Evolutionary conservation across 768 basidiomycete genomes (phyloP).

Genomic region (Termitomyces sp.): DNA sequence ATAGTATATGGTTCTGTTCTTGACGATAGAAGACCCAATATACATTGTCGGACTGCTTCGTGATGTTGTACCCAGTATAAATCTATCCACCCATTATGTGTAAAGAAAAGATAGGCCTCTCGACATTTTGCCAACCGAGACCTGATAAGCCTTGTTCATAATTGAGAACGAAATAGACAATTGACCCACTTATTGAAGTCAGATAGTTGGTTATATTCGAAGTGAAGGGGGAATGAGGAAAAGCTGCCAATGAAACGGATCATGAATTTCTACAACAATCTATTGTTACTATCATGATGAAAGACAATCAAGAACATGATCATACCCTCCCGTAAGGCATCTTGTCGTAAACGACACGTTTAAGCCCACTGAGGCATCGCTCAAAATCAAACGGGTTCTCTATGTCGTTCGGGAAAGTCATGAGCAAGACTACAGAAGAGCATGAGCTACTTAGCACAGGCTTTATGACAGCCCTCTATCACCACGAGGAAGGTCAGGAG

Average conservation of each 20-base stretch:
- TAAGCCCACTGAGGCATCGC: neutral
- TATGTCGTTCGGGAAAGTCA: neutral
- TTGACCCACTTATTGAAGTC: neutral
- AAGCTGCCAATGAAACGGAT: neutral
- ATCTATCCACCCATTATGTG: neutral
- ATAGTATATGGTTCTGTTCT: neutral
- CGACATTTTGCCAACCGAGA: neutral
- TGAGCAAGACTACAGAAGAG: neutral
- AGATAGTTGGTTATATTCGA: neutral
- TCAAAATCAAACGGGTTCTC: neutral
- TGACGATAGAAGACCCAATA: neutral
- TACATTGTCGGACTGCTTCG: neutral
- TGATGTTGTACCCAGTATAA: slow-evolving; percentile 7
- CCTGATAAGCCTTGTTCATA: neutral
- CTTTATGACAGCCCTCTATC: neutral
- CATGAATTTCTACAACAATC: neutral
- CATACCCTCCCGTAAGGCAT: slow-evolving; percentile 12
- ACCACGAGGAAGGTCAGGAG: slow-evolving; percentile 1
- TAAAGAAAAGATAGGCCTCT: slow-evolving; percentile 3
- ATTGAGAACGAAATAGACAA: neutral
- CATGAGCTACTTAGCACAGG: neutral
- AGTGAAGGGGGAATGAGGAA: neutral
- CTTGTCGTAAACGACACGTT: neutral
- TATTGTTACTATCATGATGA: neutral
- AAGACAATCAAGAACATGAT: neutral